Evolutionary conservation across 371 early-diverging fungal genomes (phyloP), one percentile per base, ranked within the genome.

Genomic region (Mortierella sp.): DNA sequence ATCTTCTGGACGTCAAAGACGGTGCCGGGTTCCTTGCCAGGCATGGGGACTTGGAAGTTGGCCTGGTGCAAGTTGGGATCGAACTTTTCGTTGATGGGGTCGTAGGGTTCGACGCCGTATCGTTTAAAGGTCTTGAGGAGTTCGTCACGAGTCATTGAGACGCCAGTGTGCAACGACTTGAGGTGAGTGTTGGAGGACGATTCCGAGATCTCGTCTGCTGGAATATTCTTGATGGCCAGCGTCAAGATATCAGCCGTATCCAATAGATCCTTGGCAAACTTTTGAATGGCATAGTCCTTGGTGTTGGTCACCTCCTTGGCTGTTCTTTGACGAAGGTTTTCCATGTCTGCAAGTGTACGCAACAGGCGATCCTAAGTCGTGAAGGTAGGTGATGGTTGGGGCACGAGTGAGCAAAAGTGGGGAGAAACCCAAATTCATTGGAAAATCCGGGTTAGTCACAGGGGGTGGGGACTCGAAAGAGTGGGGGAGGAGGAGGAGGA

Each of bases 231-330:
- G 51, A 99, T 81, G 3, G 99, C 98, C 81, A 98, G 81, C 46
- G 82, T 83, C 67, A 99, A 84, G 53, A 96, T 91, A 79, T 99
- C 99, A 16, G 93, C 95, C 0, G 95, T 94, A 34, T 91, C 91
- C n/a, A 99, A 82, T 39, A 99, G 81, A 69, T 99, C 98, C 81
- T 95, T 97, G 74, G 96, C 97, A 78, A 99, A 99, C 84, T 94
- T 94, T 79, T 94, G 94, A 70, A 97, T 95, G 1, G 98, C 95
- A 79, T 87, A 97, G 25, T 89, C 86, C 53, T 91, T 87, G 43
- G 94, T 86, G 37, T 87, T 84, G 43, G 91, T 90, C 13, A 95
- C 84, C 80, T 99, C 98, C 69, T 88, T 90, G 71, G 91, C 89
- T 41, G 93, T 91, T 48, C 98, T 93, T 52, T 88, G 88, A 43